Evolutionary conservation across 2,329 filamentous ascomycete genomes (phyloP), one percentile per base, ranked within the genome.

Genomic region (Geoglossum cookeanum): DNA sequence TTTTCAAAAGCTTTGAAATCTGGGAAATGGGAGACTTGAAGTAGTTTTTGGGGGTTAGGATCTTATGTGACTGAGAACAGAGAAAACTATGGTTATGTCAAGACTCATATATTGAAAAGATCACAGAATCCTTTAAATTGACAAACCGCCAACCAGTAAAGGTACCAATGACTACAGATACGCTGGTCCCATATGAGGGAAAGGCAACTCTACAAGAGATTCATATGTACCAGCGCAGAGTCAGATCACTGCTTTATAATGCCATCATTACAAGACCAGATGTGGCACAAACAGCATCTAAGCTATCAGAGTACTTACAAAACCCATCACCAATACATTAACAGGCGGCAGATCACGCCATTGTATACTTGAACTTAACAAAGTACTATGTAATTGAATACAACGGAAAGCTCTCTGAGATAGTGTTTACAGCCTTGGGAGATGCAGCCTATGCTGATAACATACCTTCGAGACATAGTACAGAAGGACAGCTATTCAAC

Each of bases 121-220:
- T 66, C 9, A 48, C 49, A 13, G 47, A 35, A 7, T 59, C 57
- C 13, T 65, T 61, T 3, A 27, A 65, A 13, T 1, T 60, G 1
- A 0, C 61, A 2, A 61, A 59, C 49, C 30, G 54, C 1, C 55
- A 63, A 35, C 45, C 33, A 8, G 48, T 61, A 11, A 55, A 53
- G 11, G 57, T 52, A 9, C 27, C 55, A 0, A 57, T 57, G 1
- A 17, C 9, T 0, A 65, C 58, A n/a, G 17, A 66, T 27, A n/a
- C 69, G 59, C 45, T 69, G 66, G 53, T 69, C 67, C 1, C 67
- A 69, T n/a, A 68, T 27, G 58, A 55, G n/a, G 44, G 57, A 63
- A 52, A n/a, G 59, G 61, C 33, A 61, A 65, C 52, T 63, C 61
- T 42, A 64, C 60, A 63, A 58, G 62, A 55, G 60, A 66, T 58